Base-by-base conservation (phyloP, 345 rosid genomes). In the thale cress (Arabidopsis thaliana) region DNA sequence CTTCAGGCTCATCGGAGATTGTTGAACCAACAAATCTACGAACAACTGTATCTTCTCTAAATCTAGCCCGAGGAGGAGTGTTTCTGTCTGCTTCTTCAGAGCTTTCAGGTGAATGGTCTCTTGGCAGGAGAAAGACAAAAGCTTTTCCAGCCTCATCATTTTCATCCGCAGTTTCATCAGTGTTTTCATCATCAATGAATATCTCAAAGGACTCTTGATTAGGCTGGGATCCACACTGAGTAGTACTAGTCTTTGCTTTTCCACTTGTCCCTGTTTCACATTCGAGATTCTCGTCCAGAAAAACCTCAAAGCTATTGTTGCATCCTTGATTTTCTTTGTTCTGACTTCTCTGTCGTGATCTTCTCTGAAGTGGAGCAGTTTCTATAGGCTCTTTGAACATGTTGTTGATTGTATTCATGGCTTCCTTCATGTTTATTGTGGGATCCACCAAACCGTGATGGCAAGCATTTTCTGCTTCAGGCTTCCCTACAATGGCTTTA, bases 401-500 rank as follows among this genome's bases (percentile, higher is more conserved):
- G 87, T 79, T 79, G 68, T 90, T 88, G 77, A 91, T 90, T 65
- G 83, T 88, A 80, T 89, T 83, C 85, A 89, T 84, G 65, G 96
- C 97, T 82, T 93, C 98, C 79, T 91, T 88, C 88, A 84, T 82
- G 81, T 87, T 90, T 77, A 94, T 74, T 3, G 96, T 94, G 36
- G 96, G 97, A 59, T 91, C 99, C 74, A 90, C 91, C 50, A 91
- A 78, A 77, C 96, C 93, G 79, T 88, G 97, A 85, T 90, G 96
- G 78, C 91, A 83, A 37, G 89, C 92, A 79, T 87, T 85, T 79
- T 89, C 96, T 80, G 85, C 85, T 79, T 86, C 88, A 64, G 91
- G 75, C 65, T 89, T 89, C 51, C 93, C 96, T 77, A 85, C 84
- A 66, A 85, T 82, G 61, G 95, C 90, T 70, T 83, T 86, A 53